phyloP scores from a whole-genome alignment of 805 yeast species.

The Wickerhamomyces rabaulensis region DNA sequence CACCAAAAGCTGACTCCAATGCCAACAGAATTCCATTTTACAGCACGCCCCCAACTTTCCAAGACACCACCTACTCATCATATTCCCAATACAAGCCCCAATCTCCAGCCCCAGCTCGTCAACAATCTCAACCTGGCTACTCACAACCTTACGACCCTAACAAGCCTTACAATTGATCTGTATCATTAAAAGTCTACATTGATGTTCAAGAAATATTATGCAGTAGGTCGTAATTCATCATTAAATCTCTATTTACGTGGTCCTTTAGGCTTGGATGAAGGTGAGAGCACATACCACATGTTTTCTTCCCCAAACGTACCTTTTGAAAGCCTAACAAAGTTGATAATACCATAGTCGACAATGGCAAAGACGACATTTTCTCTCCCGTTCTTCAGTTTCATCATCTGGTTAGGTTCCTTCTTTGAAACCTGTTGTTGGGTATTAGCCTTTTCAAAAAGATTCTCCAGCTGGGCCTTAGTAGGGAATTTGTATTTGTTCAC shows the following conservation, averaged over 20 bases:
- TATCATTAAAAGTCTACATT: background rate
- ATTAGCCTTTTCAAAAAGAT: constrained; percentile 22
- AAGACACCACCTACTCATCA: constrained; percentile 31
- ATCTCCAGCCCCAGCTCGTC: constrained; percentile 4
- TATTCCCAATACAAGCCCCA: constrained; percentile 22
- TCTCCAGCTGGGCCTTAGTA: constrained; percentile 34
- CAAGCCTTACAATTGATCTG: constrained; percentile 5
- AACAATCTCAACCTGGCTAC: constrained; percentile 6
- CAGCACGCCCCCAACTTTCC: constrained; percentile 45
- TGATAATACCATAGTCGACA: constrained; percentile 70
- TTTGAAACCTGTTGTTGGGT: background rate
- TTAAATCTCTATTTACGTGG: background rate
- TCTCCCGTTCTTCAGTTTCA: constrained; percentile 46
- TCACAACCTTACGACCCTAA: constrained; percentile 23
- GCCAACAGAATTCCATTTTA: constrained; percentile 36
- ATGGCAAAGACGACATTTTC: constrained; percentile 53
- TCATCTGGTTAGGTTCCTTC: constrained; percentile 25
- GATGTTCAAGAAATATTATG: background rate
- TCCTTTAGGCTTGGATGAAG: constrained; percentile 1
- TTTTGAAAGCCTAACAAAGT: constrained; percentile 28
- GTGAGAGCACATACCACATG: constrained; percentile 9
- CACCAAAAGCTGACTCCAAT: constrained; percentile 10
- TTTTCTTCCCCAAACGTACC: constrained; percentile 7
- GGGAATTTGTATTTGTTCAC: constrained; percentile 43
- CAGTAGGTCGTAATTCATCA: background rate